Conservation (phyloP, 345 rosid species). For the Moricandia moricandioides region DNA sequence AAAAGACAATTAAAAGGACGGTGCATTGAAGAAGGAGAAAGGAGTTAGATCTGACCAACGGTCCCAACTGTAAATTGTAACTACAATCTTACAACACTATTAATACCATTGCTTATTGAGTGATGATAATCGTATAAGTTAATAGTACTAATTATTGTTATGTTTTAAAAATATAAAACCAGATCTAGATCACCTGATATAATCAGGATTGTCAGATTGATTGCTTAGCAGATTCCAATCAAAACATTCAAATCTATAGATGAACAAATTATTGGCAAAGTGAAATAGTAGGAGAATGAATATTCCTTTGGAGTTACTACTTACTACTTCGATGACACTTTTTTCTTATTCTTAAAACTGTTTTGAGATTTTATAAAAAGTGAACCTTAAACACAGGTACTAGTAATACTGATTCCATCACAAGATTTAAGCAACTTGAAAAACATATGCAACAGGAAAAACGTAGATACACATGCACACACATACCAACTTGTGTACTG, state of each 20-base stretch:
- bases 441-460: not conserved
- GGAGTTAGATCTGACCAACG: constrained; percentile 30
- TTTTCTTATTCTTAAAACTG: not conserved
- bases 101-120: not conserved
- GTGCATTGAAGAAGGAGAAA: constrained; percentile 41
- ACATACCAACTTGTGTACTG: constrained; percentile 22
- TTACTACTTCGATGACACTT: not conserved
- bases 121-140: not conserved
- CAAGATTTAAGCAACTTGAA: not conserved
- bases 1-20: constrained; percentile 19
- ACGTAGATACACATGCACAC: not conserved
- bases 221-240: not conserved
- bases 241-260: not conserved
- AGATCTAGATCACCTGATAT: constrained; percentile 2
- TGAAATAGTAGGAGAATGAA: not conserved
- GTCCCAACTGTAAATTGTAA: constrained; percentile 36
- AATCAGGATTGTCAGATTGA: not conserved
- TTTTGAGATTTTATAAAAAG: not conserved
- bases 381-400: not conserved
- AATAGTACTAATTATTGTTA: not conserved
- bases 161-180: not conserved
- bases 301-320: not conserved
- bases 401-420: not conserved
- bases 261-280: not conserved
- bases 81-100: not conserved